These are phyloP conservation scores for Panicum miliaceum DNA, from an alignment of 176 grass and related monocot species.

Conservation along the genomic window DNA sequence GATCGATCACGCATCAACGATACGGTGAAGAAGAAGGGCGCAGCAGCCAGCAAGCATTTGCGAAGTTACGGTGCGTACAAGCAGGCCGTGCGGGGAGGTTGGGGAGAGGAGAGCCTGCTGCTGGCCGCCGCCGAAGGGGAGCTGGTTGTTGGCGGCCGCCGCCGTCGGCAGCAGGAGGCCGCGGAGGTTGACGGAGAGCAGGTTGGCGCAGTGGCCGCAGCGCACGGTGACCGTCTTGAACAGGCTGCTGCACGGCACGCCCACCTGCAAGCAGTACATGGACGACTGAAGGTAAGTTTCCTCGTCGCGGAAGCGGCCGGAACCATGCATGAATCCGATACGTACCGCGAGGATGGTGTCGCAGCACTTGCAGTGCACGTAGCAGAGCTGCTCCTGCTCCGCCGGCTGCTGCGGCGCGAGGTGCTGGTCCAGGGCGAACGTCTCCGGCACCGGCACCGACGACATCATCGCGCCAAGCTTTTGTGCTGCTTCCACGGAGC, in stretches of 20 bases:
- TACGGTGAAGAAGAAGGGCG: background rate
- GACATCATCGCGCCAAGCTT: constrained; percentile 45
- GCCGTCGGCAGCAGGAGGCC: constrained; percentile 61
- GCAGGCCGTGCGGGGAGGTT: constrained; percentile 59
- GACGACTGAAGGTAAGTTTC: background rate
- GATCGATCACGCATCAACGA: background rate
- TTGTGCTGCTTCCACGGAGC: too few relatives aligned
- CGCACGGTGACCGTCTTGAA: constrained; percentile 93
- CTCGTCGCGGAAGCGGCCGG: background rate
- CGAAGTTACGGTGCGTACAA: constrained; percentile 39
- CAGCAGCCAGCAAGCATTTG: background rate
- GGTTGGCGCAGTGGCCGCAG: constrained; percentile 92
- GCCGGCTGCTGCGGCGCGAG: constrained; percentile 47
- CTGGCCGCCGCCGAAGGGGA: constrained; percentile 49
- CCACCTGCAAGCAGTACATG: constrained; percentile 47
- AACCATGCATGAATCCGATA: background rate
- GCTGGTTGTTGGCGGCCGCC: constrained; percentile 62
- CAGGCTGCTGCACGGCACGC: constrained; percentile 88
- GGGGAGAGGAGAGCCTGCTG: constrained; percentile 68
- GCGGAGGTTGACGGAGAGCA: constrained; percentile 93
- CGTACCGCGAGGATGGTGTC: constrained; percentile 94
- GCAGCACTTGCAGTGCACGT: constrained; percentile 99
- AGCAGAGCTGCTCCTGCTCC: constrained; percentile 99
- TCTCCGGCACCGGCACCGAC: constrained; percentile 61
- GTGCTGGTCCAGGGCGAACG: constrained; percentile 75